Percentiles rank a stretch among this genome's conserved stretches.
These are phyloP conservation scores for Deakozyma indianensis DNA, from an alignment of 805 yeast species.

Conservation along the genomic window DNA sequence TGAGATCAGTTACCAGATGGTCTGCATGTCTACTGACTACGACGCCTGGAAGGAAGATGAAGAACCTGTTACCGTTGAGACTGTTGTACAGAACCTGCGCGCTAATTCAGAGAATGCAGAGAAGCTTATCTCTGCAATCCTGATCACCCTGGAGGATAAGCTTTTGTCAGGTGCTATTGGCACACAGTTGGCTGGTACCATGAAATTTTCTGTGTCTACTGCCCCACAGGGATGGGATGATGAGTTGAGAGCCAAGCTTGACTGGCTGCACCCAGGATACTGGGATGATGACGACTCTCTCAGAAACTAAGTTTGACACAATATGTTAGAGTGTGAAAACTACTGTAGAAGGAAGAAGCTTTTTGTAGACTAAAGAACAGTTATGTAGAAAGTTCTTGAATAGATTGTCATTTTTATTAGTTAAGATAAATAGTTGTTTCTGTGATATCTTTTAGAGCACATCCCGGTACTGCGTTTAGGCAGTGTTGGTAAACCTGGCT, in stretches of 20 bases:
- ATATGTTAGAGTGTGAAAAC: too few relatives aligned
- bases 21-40: conserved; percentile 97
- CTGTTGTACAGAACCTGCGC: conserved; percentile 78
- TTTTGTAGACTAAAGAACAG: too few relatives aligned
- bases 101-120: conserved; percentile 85
- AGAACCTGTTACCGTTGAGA: conserved; percentile 96
- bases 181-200: conserved; percentile 53
- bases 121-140: conserved; percentile 52
- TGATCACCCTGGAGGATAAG: conserved; percentile 51
- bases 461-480: too few relatives aligned
- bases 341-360: too few relatives aligned
- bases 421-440: too few relatives aligned
- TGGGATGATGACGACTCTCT: conserved; percentile 34
- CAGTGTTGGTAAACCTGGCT: too few relatives aligned
- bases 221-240: conserved; percentile 55
- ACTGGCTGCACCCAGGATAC: conserved; percentile 81
- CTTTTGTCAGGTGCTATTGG: conserved; percentile 50
- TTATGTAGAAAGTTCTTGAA: too few relatives aligned
- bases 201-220: conserved; percentile 75
- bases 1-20: conserved; percentile 92
- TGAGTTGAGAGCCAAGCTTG: conserved; percentile 65
- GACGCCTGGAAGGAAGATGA: conserved; percentile 96
- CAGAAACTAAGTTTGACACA: too few relatives aligned
- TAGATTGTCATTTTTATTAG: too few relatives aligned
- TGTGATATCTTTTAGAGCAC: too few relatives aligned